Percentiles rank a stretch among this genome's conserved stretches.
Conservation (phyloP, 1,284 basidiomycete species). For the Naganishia albida region DNA sequence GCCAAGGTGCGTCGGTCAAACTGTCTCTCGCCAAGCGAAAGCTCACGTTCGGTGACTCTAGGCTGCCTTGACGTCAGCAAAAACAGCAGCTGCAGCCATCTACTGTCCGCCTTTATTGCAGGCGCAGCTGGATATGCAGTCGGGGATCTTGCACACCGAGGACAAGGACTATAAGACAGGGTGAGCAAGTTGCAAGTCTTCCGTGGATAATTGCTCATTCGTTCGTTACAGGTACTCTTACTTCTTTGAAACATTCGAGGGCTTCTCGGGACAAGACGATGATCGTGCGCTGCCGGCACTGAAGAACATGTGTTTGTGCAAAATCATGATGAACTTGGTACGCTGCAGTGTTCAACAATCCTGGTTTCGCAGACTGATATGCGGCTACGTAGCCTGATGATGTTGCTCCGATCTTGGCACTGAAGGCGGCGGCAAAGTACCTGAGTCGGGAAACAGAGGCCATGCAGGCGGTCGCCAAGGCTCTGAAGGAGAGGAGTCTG, state of each 20-base stretch:
- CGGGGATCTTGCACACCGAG: constrained; percentile 88
- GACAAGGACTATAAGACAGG: constrained; percentile 98
- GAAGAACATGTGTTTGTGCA: constrained; percentile 97
- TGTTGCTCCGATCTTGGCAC: constrained; percentile 76
- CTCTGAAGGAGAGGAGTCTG: constrained; percentile 87
- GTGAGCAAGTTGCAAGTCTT: constrained; percentile 34
- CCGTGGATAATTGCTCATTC: not conserved
- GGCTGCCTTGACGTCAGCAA: constrained; percentile 87
- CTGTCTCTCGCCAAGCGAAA: not conserved
- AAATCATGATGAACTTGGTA: constrained; percentile 94
- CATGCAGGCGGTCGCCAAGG: constrained; percentile 90
- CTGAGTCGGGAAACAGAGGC: constrained; percentile 80
- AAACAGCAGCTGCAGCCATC: constrained; percentile 94
- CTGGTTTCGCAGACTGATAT: not conserved
- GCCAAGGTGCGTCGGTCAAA: constrained; percentile 66
- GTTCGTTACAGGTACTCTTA: constrained; percentile 73
- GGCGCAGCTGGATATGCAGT: constrained; percentile 88
- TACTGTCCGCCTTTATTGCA: constrained; percentile 95
- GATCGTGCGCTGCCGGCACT: constrained; percentile 71
- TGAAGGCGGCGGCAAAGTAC: constrained; percentile 86
- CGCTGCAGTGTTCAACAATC: constrained; percentile 45
- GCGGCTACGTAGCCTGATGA: constrained; percentile 73
- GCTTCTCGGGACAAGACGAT: constrained; percentile 65
- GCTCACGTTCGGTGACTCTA: constrained; percentile 44
- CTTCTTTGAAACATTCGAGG: constrained; percentile 96